These are phyloP conservation scores for Artomyces pyxidatus DNA, from an alignment of 768 basidiomycete species.

Conservation along the genomic window DNA sequence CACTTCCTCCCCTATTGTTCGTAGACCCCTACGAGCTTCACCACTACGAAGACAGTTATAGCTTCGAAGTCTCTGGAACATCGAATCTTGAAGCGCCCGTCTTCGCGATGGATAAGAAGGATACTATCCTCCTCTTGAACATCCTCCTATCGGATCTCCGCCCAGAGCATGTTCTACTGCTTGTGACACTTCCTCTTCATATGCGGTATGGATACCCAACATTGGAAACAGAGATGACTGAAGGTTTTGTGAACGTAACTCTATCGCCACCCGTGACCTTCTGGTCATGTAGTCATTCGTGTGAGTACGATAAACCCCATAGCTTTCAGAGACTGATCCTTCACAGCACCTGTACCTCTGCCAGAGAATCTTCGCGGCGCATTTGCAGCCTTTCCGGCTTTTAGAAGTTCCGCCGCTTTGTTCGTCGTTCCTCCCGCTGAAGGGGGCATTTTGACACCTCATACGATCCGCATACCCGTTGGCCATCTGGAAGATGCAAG, in stretches of 20 bases:
- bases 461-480: background rate
- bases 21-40: background rate
- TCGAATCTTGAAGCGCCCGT: background rate
- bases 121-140: background rate
- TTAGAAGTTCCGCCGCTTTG: background rate
- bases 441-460: background rate
- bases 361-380: too few relatives aligned
- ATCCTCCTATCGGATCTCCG: background rate
- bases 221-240: background rate
- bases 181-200: background rate
- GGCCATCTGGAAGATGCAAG: background rate
- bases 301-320: too few relatives aligned
- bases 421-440: background rate
- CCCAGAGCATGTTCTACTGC: background rate
- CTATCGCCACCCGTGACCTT: background rate
- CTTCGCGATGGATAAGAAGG: background rate
- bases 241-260: background rate
- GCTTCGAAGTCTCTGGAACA: background rate
- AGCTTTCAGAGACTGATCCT: too few relatives aligned
- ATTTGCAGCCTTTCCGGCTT: background rate
- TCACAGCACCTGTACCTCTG: background rate
- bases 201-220: background rate
- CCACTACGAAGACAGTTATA: background rate
- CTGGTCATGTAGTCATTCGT: background rate
- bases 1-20: background rate